These are phyloP conservation scores for Rosa persica DNA, from an alignment of 306 rosid genomes.

Conservation along the genomic window DNA sequence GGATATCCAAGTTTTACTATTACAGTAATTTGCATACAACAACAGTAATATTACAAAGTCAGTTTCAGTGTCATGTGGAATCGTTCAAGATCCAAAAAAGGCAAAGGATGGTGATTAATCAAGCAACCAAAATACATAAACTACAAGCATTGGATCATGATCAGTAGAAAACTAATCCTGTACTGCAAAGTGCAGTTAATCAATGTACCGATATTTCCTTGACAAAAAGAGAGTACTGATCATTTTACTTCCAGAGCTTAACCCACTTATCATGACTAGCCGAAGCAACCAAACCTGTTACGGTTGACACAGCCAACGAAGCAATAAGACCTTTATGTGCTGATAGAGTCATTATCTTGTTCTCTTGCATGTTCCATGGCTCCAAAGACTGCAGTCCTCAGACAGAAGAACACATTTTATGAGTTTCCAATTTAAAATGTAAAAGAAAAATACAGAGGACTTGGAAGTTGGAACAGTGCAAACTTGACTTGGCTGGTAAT, in stretches of 20 bases:
- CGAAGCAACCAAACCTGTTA: conserved; percentile 81
- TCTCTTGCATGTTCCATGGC: conserved; percentile 92
- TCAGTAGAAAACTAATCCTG: conserved; percentile 27
- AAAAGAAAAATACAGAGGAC: neutral
- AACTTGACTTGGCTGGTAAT: conserved; percentile 77
- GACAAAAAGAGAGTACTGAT: conserved; percentile 6
- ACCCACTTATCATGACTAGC: conserved; percentile 87
- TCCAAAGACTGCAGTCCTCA: conserved; percentile 71
- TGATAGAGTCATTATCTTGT: conserved; percentile 83
- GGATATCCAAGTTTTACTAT: neutral
- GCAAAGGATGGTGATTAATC: conserved; percentile 16
- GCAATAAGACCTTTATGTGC: conserved; percentile 93
- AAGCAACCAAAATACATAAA: conserved; percentile 21
- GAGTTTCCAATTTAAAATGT: neutral
- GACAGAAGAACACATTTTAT: neutral
- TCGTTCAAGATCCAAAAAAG: neutral
- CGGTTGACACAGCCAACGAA: conserved; percentile 71
- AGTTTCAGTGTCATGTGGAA: conserved; percentile 27
- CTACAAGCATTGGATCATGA: conserved; percentile 29
- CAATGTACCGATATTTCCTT: conserved; percentile 13
- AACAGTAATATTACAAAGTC: conserved; percentile 30
- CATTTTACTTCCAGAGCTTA: conserved; percentile 82
- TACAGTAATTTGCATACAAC: conserved; percentile 6
- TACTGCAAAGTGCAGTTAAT: conserved; percentile 24
- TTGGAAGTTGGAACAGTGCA: neutral